Base-by-base conservation (phyloP, 306 rosid genomes). In the Dalbergia cultrata region DNA sequence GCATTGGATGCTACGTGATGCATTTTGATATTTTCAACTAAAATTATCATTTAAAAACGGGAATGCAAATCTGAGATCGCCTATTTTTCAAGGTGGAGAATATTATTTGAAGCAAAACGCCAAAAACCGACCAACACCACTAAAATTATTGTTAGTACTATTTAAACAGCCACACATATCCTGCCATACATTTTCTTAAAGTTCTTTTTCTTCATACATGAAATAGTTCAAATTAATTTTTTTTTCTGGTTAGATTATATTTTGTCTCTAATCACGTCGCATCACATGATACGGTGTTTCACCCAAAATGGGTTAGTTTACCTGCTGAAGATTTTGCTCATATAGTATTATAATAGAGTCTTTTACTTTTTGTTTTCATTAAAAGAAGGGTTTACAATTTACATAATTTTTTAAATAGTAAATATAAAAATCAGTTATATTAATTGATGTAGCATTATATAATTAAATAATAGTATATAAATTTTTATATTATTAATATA, bases 21-120 rank as follows among this genome's bases (percentile, higher is more conserved):
- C 47, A 47, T 45, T 79, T 41, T n/a, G 45, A 39, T 2, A 59
- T 75, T 82, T 52, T 26, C 35, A 74, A 64, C 75, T 19, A 58
- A 0, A 8, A 26, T 6, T 17, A 5, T 21, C 5, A 31, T 69
- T 44, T 62, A 6, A 19, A 31, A 37, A 9, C 0, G 1, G 3
- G 13, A 35, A 66, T 26, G 31, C 68, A 77, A 86, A 86, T 86
- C 85, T 72, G 81, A 80, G 85, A 80, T 86, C 34, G 78, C 75
- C 56, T 16, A 73, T 33, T 59, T 63, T 80, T 79, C 31, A 65
- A 86, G 34, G n/a, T 35, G 79, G 67, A 31, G 62, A 43, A 1
- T 22, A 67, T 64, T 64, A 47, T 59, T 73, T 26, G 59, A 37
- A 44, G 61, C 65, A 9, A 79, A 75, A 54, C 70, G 9, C 82